Conservation (phyloP, 768 basidiomycete species). For the Phaeotremella skinneri region DNA sequence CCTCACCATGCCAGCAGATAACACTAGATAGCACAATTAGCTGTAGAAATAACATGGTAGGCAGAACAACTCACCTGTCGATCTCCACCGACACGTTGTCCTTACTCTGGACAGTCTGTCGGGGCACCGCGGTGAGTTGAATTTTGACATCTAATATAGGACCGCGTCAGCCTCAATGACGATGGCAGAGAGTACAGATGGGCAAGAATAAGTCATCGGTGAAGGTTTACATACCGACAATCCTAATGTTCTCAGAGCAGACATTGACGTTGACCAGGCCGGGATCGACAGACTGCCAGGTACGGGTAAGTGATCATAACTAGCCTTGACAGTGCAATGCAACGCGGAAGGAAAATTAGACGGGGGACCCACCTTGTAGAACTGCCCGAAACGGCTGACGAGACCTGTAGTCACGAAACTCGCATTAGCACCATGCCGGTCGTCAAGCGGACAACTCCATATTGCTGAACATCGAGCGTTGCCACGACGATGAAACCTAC, state of each 20-base stretch:
- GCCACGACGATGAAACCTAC: conserved; percentile 10
- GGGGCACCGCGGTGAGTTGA: conserved; percentile 64
- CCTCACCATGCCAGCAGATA: conserved; percentile 54
- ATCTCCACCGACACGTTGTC: conserved; percentile 96
- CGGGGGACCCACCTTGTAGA: conserved; percentile 64
- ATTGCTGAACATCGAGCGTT: too few species aligned
- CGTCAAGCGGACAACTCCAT: too few species aligned
- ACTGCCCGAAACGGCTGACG: conserved; percentile 88
- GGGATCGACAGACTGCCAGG: conserved; percentile 69
- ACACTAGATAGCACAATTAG: conserved; percentile 53
- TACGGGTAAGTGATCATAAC: neutral
- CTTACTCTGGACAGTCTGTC: conserved; percentile 74
- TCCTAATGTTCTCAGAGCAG: conserved; percentile 80
- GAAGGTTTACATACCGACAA: conserved; percentile 58
- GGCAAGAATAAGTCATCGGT: neutral
- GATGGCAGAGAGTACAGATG: neutral
- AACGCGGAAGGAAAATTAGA: too few species aligned
- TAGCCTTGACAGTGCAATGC: too few species aligned
- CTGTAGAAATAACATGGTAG: conserved; percentile 16
- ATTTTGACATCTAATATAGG: conserved; percentile 73
- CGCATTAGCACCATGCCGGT: too few species aligned
- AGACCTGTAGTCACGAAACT: conserved; percentile 79
- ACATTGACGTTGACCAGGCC: conserved; percentile 90
- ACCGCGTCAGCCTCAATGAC: conserved; percentile 3
- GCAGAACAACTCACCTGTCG: conserved; percentile 13